phyloP scores from a whole-genome alignment of 2,329 filamentous ascomycete species.

The Lecanicillium sp. region DNA sequence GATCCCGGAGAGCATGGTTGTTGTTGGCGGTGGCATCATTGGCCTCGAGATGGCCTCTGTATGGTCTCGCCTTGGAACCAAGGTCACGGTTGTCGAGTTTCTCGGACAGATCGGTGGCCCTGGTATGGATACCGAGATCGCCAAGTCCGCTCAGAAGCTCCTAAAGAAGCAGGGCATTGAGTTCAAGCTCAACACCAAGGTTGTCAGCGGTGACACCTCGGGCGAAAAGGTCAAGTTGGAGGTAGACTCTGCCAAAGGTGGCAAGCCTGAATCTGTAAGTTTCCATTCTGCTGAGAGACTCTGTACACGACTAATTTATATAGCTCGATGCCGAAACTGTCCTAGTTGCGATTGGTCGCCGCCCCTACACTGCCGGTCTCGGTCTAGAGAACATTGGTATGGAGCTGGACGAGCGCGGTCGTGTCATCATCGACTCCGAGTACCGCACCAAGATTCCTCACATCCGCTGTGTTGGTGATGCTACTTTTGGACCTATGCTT shows the following conservation, averaged over 20 bases:
- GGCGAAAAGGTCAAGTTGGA: conserved; percentile 74
- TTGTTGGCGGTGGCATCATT: conserved; percentile 98
- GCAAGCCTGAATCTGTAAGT: conserved; percentile 84
- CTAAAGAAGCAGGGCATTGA: conserved; percentile 95
- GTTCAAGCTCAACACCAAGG: conserved; percentile 98
- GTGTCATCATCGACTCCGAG: conserved; percentile 95
- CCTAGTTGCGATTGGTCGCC: conserved; percentile 91
- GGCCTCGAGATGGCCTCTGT: conserved; percentile 98
- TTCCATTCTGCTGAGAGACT: neutral
- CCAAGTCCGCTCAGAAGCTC: conserved; percentile 87
- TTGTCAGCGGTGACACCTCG: conserved; percentile 73
- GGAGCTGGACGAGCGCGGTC: conserved; percentile 86
- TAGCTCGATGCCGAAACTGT: conserved; percentile 92
- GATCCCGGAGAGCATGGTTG: conserved; percentile 93
- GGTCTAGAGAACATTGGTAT: conserved; percentile 91
- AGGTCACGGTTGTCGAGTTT: conserved; percentile 97
- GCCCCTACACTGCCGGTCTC: conserved; percentile 87
- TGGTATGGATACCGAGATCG: conserved; percentile 92
- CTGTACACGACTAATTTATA: conserved; percentile 18
- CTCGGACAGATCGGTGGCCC: conserved; percentile 93
- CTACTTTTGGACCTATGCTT: conserved; percentile 96
- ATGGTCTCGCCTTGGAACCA: conserved; percentile 87
- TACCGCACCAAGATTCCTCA: conserved; percentile 97
- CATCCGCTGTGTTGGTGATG: conserved; percentile 94
- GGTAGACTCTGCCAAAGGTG: conserved; percentile 89